phyloP scores from a whole-genome alignment of 176 grass and related monocot genomes.

The Pontederia paniculata region DNA sequence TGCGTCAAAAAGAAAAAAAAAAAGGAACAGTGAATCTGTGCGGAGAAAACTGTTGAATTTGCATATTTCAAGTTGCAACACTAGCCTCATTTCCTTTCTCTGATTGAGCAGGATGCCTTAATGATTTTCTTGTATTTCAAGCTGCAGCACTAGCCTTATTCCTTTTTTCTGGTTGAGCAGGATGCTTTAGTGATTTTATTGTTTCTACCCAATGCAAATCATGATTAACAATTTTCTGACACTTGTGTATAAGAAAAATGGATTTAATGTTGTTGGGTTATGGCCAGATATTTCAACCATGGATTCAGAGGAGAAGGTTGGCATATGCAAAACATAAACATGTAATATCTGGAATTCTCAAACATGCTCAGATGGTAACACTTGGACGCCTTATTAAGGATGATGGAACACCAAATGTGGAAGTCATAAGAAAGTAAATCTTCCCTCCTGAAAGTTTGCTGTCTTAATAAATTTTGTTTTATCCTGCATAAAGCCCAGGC shows the following conservation, averaged over 20 bases:
- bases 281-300: constrained; percentile 87
- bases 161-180: too few species aligned
- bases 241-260: background rate
- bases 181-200: too few species aligned
- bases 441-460: background rate
- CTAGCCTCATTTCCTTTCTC: too few species aligned
- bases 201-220: too few species aligned
- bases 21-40: too few species aligned
- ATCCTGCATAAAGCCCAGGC: background rate
- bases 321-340: constrained; percentile 88
- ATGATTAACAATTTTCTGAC: background rate
- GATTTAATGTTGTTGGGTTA: background rate
- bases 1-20: too few species aligned
- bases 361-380: constrained; percentile 30
- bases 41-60: too few species aligned
- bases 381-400: constrained; percentile 46
- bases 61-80: too few species aligned
- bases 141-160: too few species aligned
- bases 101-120: too few species aligned
- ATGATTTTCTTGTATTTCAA: too few species aligned
- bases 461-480: background rate
- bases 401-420: constrained; percentile 43
- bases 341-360: constrained; percentile 91
- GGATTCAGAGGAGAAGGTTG: constrained; percentile 80
- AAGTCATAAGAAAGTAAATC: constrained; percentile 51